Base-by-base conservation (phyloP, 345 rosid species). In the Carallia pectinifolia region DNA sequence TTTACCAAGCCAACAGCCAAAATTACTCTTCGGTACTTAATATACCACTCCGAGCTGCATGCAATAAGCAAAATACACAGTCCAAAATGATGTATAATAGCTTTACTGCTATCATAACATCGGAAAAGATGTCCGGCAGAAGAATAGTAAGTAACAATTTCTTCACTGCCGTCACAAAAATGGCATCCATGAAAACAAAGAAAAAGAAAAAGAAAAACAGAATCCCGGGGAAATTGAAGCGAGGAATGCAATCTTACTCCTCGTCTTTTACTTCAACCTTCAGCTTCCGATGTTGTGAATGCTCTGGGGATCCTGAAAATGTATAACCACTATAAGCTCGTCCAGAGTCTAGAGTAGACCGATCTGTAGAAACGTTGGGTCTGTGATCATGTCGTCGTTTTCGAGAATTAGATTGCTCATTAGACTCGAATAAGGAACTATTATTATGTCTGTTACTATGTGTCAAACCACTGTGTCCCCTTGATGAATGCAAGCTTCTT, bases 391-490 rank as follows among this genome's bases (percentile, higher is more conserved):
- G 82, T 64, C 77, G 80, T 37, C 80, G 81, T 61, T 78, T 81
- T 6, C 72, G 39, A 34, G 82, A 19, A 65, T 61, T 70, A 17
- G 88, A 84, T 73, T 71, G 61, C 61, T 84, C 88, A 4, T 81
- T 76, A 0, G 65, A 59, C 52, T 73, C 68, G 62, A 83, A 59
- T 47, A 76, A 47, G 15, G 73, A 55, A 58, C 86, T 84, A 73
- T 78, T 80, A 2, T 61, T 81, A 4, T 61, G 78, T 65, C 75
- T 76, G 79, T 90, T 87, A 69, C 87, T 77, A 34, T 56, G 86
- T 40, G 85, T 72, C 18, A 84, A 69, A 18, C 86, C 68, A 18
- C 84, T 53, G 58, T 81, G 74, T 23, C 63, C n/a, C 62, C 76
- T 47, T 19, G 67, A 52, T 2, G 83, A 62, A 1, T 47, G 71